Evolutionary conservation across 768 basidiomycete genomes (phyloP).

Genomic region (Boletus huronensis): DNA sequence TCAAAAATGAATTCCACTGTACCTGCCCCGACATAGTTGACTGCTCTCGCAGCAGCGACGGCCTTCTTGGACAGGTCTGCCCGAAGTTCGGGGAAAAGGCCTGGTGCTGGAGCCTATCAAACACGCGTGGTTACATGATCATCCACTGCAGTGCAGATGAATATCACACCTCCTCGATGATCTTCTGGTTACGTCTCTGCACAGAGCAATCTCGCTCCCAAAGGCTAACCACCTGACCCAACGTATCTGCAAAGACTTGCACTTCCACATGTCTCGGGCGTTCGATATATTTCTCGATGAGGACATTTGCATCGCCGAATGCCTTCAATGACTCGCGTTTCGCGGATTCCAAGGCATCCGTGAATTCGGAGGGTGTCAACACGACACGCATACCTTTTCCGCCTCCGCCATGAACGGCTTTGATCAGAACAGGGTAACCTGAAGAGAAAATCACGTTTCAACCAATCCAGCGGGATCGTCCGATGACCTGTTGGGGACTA

Average conservation of each 20-base stretch:
- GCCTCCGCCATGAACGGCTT: constrained; percentile 94
- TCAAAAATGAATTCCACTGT: constrained; percentile 98
- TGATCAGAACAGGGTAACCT: constrained; percentile 92
- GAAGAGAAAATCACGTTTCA: neutral
- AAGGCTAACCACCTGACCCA: constrained; percentile 83
- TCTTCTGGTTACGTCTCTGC: constrained; percentile 91
- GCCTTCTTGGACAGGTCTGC: constrained; percentile 83
- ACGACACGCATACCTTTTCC: constrained; percentile 95
- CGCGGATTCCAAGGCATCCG: constrained; percentile 80
- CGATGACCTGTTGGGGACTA: neutral
- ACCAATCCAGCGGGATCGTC: neutral
- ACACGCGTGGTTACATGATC: neutral
- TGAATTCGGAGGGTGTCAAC: constrained; percentile 60
- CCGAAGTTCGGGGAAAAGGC: constrained; percentile 73
- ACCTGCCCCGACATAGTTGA: constrained; percentile 87
- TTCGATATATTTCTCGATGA: constrained; percentile 87
- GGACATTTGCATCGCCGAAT: constrained; percentile 82
- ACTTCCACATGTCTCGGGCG: constrained; percentile 91
- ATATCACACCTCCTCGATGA: constrained; percentile 73
- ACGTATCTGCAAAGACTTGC: constrained; percentile 85
- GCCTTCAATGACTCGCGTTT: constrained; percentile 84
- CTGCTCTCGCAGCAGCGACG: constrained; percentile 88
- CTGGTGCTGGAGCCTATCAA: constrained; percentile 82
- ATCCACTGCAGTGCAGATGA: neutral
- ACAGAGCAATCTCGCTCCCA: constrained; percentile 96